Percentiles rank a stretch among this genome's conserved stretches.
phyloP scores from a whole-genome alignment of 2,329 filamentous ascomycete species.

The Akanthomyces muscarius region DNA sequence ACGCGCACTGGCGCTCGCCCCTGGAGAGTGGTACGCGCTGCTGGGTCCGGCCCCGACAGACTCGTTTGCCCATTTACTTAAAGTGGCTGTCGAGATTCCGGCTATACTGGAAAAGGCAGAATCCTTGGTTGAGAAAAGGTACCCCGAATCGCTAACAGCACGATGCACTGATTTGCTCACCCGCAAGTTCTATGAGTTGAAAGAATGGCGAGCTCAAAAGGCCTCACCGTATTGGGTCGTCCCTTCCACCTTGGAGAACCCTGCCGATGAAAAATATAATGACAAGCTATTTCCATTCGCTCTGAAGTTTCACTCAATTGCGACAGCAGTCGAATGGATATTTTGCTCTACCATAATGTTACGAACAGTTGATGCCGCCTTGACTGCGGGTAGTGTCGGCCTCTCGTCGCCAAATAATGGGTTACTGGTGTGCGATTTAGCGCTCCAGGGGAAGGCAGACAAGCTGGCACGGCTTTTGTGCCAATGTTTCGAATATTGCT shows the following conservation, averaged over 20 bases:
- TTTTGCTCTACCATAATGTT: not conserved
- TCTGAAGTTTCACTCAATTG: not conserved
- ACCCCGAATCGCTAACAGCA: not conserved
- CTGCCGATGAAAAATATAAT: not conserved
- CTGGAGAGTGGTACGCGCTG: not conserved
- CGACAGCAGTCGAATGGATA: not conserved
- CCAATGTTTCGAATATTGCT: not conserved
- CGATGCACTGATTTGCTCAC: not conserved
- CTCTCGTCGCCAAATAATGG: not conserved
- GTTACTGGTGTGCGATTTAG: not conserved
- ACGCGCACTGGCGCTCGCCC: not conserved
- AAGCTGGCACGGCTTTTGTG: not conserved
- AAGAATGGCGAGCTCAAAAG: not conserved
- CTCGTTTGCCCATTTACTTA: not conserved
- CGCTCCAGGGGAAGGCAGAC: not conserved
- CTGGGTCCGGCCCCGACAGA: not conserved
- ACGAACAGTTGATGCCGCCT: not conserved
- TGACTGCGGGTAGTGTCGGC: not conserved
- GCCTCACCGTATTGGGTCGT: not conserved
- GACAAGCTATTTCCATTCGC: not conserved
- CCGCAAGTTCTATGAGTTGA: not conserved
- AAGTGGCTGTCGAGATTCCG: not conserved
- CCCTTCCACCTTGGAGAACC: not conserved
- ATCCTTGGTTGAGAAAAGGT: not conserved
- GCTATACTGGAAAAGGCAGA: not conserved